Conservation (phyloP, 495 filamentous ascomycete genomes). For the Massariosphaeria phaeospora region DNA sequence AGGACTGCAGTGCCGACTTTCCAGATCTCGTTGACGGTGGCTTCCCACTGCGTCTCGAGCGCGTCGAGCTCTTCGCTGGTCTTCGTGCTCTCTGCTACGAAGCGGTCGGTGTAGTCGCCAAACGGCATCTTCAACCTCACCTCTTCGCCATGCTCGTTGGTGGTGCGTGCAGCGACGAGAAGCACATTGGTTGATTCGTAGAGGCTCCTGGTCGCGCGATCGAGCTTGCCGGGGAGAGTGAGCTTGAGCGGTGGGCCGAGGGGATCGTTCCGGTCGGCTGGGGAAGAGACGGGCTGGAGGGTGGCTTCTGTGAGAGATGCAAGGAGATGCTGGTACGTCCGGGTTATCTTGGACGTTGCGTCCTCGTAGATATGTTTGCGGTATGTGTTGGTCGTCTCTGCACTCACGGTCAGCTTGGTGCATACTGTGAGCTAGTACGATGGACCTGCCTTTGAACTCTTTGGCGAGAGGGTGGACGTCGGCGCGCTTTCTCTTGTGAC, state of each 20-base stretch:
- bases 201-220: not conserved
- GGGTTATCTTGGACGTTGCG: not conserved
- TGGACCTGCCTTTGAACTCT: constrained; percentile 22
- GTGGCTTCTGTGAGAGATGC: not conserved
- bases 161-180: not conserved
- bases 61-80: constrained; percentile 3
- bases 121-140: not conserved
- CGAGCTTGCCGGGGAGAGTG: not conserved
- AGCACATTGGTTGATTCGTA: not conserved
- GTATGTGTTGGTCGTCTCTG: constrained; percentile 25
- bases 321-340: constrained; percentile 8
- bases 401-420: not conserved
- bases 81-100: not conserved
- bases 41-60: constrained; percentile 13
- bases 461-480: constrained; percentile 12
- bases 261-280: not conserved
- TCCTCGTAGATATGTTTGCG: constrained; percentile 7
- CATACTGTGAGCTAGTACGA: not conserved
- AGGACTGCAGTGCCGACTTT: constrained; percentile 54
- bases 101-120: constrained; percentile 2
- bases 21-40: constrained; percentile 23
- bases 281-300: not conserved
- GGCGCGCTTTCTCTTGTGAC: not conserved
- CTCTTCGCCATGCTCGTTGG: not conserved
- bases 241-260: not conserved